Conservation (phyloP, 2,329 filamentous ascomycete species). For the Metarhizium guizhouense region DNA sequence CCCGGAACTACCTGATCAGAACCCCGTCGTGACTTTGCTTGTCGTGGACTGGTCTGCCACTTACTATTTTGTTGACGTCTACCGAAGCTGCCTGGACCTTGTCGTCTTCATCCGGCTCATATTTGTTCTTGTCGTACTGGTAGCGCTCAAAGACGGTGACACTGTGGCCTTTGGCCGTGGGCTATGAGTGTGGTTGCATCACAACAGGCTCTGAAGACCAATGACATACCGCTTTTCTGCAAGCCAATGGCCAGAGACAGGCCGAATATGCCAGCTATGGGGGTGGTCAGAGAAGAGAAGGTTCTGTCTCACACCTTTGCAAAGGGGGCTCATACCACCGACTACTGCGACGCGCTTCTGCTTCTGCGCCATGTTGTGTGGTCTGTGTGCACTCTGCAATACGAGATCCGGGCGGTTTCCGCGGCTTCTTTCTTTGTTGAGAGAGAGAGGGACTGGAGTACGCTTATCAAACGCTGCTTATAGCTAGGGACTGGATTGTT, state of each 20-base stretch:
- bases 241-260: slow-evolving; percentile 15
- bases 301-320: neutral
- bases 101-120: slow-evolving; percentile 9
- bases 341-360: slow-evolving; percentile 9
- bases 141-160: slow-evolving; percentile 15
- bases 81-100: slow-evolving; percentile 15
- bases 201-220: neutral
- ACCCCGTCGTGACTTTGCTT: neutral
- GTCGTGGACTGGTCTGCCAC: neutral
- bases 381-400: neutral
- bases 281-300: neutral
- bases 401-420: neutral
- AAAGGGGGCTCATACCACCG: slow-evolving; percentile 5
- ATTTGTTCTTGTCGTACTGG: slow-evolving; percentile 12
- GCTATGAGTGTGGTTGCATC: neutral
- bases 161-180: slow-evolving; percentile 1
- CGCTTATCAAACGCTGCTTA: neutral
- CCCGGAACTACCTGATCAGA: slow-evolving; percentile 12
- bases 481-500: neutral
- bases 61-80: slow-evolving; percentile 17
- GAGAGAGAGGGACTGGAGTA: neutral
- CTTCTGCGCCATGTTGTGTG: neutral
- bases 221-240: slow-evolving; percentile 11
- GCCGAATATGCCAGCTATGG: slow-evolving; percentile 15
- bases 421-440: neutral